Evolutionary conservation across 768 basidiomycete genomes (phyloP), one percentile per base, ranked within the genome.

Genomic region (Lactarius tabidus): DNA sequence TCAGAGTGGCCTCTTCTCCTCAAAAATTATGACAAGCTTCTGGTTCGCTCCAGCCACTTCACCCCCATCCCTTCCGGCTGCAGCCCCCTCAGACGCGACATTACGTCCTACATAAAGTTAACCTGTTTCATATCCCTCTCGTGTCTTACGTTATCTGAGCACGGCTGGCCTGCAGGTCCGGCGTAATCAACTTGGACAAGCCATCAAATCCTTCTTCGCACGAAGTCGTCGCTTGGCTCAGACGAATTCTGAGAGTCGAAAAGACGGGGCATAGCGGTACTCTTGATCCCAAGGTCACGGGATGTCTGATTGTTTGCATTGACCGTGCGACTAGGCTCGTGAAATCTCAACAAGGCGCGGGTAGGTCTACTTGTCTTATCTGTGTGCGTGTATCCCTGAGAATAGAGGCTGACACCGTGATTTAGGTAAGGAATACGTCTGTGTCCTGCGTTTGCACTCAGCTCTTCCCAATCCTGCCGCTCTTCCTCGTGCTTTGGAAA

Each of bases 201-300:
- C 97, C 97, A 28, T 98, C 96, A 36, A 99, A 98, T 78, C 96
- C 96, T 4, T 97, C 95, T 20, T 96, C 95, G 6, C 97, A 99
- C 77, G 97, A 99, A 81, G 97, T 99, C 60, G 97, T 99, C 70
- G 97, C 97, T 18, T 99, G 97, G 97, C 79, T 99, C 68, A 85
- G 95, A 71, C 86, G 97, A n/a, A 99, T 99, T 69, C 77, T 99
- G 60, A 88, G 95, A 26, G 93, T 91, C 29, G 97, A 98, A 77
- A 98, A 99, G 79, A 99, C 97, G 0, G 97, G 97, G 48, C 97
- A 99, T 79, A 97, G 95, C 65, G 97, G 97, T 70, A 99, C 97
- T 52, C 84, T 99, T 55, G 97, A 99, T 76, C 97, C 97, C 56
- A 99, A 99, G 77, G 97, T 99, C 70, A 99, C 97, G 59, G 97